These are phyloP conservation scores for Cyberlindnera americana DNA, from an alignment of 805 yeast genomes.

Conservation along the genomic window DNA sequence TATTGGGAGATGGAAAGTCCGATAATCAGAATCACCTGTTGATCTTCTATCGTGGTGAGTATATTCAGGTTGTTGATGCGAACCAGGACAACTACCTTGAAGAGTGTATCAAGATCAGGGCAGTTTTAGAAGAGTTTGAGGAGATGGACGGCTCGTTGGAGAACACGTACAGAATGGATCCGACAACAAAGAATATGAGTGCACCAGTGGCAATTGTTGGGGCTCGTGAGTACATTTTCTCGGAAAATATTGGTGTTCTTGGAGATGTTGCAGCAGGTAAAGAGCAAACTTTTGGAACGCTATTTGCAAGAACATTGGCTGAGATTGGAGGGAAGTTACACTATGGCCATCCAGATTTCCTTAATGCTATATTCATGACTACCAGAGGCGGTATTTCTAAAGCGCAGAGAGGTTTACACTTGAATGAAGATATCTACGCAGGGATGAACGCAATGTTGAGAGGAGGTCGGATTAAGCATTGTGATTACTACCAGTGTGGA, in stretches of 20 bases:
- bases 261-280: slow-evolving; percentile 89
- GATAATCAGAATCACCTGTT: slow-evolving; percentile 91
- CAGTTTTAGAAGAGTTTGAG: slow-evolving; percentile 88
- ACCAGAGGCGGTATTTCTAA: slow-evolving; percentile 87
- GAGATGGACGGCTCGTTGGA: slow-evolving; percentile 53
- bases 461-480: slow-evolving; percentile 87
- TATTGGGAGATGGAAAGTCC: slow-evolving; percentile 93
- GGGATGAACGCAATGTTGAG: slow-evolving; percentile 77
- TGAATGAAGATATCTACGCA: slow-evolving; percentile 84
- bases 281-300: slow-evolving; percentile 84
- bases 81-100: slow-evolving; percentile 95
- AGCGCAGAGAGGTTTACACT: slow-evolving; percentile 77
- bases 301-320: slow-evolving; percentile 78
- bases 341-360: slow-evolving; percentile 84
- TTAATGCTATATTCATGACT: slow-evolving; percentile 72
- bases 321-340: slow-evolving; percentile 80
- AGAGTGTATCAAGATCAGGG: slow-evolving; percentile 87
- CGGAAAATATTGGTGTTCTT: slow-evolving; percentile 75
- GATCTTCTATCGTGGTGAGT: slow-evolving; percentile 89
- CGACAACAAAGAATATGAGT: slow-evolving; percentile 30
- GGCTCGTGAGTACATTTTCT: slow-evolving; percentile 91
- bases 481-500: slow-evolving; percentile 95
- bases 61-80: slow-evolving; percentile 92
- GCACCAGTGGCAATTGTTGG: slow-evolving; percentile 88
- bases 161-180: slow-evolving; percentile 62